phyloP scores from a whole-genome alignment of 108 stramenopile species.

The Pseudonitzschia delicatissima region DNA sequence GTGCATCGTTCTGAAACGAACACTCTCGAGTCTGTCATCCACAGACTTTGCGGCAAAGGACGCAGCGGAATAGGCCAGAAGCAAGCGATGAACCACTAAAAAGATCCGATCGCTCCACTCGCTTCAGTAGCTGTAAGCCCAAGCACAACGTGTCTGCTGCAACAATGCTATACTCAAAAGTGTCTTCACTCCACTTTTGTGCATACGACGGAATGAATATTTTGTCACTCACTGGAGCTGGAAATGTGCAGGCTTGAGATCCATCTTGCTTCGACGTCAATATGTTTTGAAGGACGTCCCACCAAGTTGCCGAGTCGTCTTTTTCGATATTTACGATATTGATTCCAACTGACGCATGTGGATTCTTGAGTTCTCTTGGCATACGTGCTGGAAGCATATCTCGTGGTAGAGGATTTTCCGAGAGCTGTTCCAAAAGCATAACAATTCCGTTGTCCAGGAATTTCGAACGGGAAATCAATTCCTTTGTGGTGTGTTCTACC shows the following conservation, averaged over 20 bases:
- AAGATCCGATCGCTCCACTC: conserved; percentile 5
- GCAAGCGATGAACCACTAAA: conserved; percentile 15
- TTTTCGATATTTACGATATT: conserved; percentile 20
- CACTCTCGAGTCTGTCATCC: conserved; percentile 5
- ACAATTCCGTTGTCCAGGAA: conserved; percentile 25
- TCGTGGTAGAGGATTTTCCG: conserved; percentile 26
- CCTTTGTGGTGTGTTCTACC: background rate
- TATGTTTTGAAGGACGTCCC: conserved; percentile 25
- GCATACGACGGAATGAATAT: conserved; percentile 13
- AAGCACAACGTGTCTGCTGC: conserved; percentile 20
- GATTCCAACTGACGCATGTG: background rate
- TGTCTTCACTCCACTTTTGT: conserved; percentile 26
- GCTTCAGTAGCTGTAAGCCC: conserved; percentile 20
- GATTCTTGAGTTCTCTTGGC: conserved; percentile 12
- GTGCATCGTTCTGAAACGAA: background rate
- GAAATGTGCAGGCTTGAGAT: background rate
- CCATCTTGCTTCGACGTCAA: background rate
- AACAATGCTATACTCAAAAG: conserved; percentile 31
- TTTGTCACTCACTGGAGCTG: conserved; percentile 14
- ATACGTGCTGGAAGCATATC: conserved; percentile 14
- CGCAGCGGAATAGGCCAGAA: conserved; percentile 14
- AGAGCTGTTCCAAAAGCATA: conserved; percentile 26
- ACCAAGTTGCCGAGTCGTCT: conserved; percentile 27
- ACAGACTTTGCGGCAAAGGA: conserved; percentile 18
- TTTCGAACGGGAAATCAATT: background rate